A percentile compares a stretch with the other conserved stretches of the same genome.
phyloP scores from a whole-genome alignment of 352 stramenopile genomes.

The Phytophthora melonis region DNA sequence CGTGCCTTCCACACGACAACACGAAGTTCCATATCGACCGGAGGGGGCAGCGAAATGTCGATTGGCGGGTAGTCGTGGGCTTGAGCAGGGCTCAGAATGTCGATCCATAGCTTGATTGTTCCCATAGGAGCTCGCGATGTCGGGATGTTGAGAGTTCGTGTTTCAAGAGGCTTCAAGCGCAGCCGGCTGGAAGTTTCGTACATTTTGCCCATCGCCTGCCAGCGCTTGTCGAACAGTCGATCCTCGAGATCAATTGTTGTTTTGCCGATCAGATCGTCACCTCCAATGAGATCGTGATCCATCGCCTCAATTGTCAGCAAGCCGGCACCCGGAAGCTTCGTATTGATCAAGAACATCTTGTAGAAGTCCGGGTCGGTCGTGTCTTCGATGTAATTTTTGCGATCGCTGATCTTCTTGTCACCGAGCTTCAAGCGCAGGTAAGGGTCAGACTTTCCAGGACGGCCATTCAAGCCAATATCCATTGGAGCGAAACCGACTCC shows the following conservation, averaged over 20 bases:
- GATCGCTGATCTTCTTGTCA: constrained; percentile 88
- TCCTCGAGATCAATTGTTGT: constrained; percentile 96
- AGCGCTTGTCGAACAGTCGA: constrained; percentile 90
- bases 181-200: constrained; percentile 82
- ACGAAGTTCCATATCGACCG: constrained; percentile 91
- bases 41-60: constrained; percentile 86
- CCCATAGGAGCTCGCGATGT: constrained; percentile 89
- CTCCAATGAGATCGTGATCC: constrained; percentile 92
- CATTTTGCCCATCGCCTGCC: constrained; percentile 89
- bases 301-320: constrained; percentile 91
- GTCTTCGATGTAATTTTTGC: constrained; percentile 92
- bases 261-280: constrained; percentile 92
- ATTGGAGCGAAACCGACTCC: constrained; percentile 87
- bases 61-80: constrained; percentile 82
- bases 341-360: constrained; percentile 90
- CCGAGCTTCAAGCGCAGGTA: constrained; percentile 89
- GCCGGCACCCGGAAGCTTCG: constrained; percentile 86
- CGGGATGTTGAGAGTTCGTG: constrained; percentile 86
- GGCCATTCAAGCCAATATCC: constrained; percentile 86
- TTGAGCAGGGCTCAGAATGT: constrained; percentile 88
- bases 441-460: constrained; percentile 88
- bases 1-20: constrained; percentile 94
- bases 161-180: constrained; percentile 80
- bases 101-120: constrained; percentile 90
- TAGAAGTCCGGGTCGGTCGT: constrained; percentile 92